Percentiles rank a stretch among this genome's conserved stretches.
These are phyloP conservation scores for Lycium barbarum DNA, from an alignment of 257 asterid genomes.

Conservation along the genomic window DNA sequence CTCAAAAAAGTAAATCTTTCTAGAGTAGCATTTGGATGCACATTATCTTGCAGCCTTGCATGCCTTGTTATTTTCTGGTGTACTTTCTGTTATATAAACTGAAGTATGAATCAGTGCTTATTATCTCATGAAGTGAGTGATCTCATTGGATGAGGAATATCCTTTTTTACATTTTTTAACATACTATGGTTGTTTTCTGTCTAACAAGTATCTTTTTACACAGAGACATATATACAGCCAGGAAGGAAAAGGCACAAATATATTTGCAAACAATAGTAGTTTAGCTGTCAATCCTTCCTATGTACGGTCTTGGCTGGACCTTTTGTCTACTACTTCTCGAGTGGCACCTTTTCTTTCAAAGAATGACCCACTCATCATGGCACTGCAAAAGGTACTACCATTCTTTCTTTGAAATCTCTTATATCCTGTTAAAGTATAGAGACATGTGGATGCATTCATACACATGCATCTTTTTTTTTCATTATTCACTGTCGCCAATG, in stretches of 20 bases:
- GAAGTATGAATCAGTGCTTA: slow-evolving; percentile 7
- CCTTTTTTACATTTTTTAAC: not conserved
- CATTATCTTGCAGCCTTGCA: not conserved
- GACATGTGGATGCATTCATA: not conserved
- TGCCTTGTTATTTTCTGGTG: not conserved
- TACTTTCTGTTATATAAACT: slow-evolving; percentile 7
- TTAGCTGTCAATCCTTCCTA: slow-evolving; percentile 86
- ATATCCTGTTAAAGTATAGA: not conserved
- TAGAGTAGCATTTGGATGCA: not conserved
- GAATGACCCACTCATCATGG: slow-evolving; percentile 76
- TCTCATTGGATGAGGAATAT: not conserved
- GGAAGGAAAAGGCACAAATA: slow-evolving; percentile 60
- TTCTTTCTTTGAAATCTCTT: slow-evolving; percentile 16
- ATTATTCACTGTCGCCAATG: not conserved
- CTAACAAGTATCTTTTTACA: slow-evolving; percentile 33
- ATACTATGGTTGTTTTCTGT: not conserved
- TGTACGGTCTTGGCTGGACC: slow-evolving; percentile 79
- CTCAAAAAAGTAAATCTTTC: not conserved
- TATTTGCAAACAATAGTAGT: slow-evolving; percentile 85
- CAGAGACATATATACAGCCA: slow-evolving; percentile 86
- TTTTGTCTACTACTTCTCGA: slow-evolving; percentile 84
- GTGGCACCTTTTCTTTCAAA: slow-evolving; percentile 81
- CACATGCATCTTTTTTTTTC: not conserved
- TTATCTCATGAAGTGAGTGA: slow-evolving; percentile 11
- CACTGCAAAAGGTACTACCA: slow-evolving; percentile 70